These are phyloP conservation scores for Huntiella omanensis DNA, from an alignment of 2,329 filamentous ascomycete genomes.

Conservation along the genomic window DNA sequence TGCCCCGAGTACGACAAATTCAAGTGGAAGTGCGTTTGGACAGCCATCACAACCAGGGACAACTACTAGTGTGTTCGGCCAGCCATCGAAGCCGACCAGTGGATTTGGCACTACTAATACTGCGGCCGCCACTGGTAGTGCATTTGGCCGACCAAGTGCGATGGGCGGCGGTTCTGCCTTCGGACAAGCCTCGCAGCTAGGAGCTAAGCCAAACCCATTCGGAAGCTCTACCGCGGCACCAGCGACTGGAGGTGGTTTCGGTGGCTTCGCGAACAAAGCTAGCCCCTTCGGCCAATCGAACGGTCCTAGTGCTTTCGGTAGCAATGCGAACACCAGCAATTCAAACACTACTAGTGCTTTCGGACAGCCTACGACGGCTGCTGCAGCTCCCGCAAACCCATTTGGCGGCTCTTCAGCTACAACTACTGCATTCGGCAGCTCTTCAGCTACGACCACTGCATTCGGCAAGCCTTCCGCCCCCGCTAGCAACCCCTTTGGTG, in stretches of 20 bases:
- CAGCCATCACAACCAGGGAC: constrained; percentile 19
- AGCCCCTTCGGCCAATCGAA: constrained; percentile 21
- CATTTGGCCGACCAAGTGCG: constrained; percentile 19
- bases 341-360: constrained; percentile 19
- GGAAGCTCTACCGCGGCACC: constrained; percentile 9
- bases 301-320: constrained; percentile 13
- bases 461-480: constrained; percentile 15
- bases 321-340: constrained; percentile 16
- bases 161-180: constrained; percentile 19
- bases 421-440: background rate
- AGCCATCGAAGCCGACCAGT: constrained; percentile 17
- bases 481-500: constrained; percentile 16
- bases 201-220: constrained; percentile 11
- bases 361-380: constrained; percentile 16
- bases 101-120: constrained; percentile 22
- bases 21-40: constrained; percentile 18
- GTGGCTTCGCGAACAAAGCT: constrained; percentile 19
- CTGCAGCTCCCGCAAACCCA: constrained; percentile 2
- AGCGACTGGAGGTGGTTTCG: constrained; percentile 10
- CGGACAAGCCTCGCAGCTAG: constrained; percentile 9
- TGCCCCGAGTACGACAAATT: constrained; percentile 18
- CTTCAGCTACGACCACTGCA: constrained; percentile 9
- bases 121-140: constrained; percentile 20
- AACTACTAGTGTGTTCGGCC: constrained; percentile 17
- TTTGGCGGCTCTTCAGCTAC: constrained; percentile 13